Base-by-base conservation (phyloP, 2,329 filamentous ascomycete genomes). In the Biscogniauxia mediterranea region DNA sequence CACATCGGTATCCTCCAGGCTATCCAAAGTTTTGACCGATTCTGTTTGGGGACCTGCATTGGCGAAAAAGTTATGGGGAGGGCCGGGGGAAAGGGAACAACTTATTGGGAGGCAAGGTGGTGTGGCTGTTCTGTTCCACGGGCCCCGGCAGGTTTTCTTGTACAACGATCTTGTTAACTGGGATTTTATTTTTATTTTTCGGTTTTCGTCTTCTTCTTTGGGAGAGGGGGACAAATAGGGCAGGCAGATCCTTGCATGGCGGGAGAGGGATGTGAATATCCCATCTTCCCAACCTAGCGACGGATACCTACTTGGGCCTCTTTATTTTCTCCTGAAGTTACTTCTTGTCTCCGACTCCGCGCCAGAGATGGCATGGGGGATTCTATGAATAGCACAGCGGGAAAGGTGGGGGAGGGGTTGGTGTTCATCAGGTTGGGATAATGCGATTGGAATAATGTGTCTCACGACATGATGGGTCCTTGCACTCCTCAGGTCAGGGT, bases 161-260 rank as follows among this genome's bases (percentile, higher is more conserved):
- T 52, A 52, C 51, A 52, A 52, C 51, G 51, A 52, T 52, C 51
- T 52, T 52, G 51, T 23, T 21, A 15, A 52, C 19, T 52, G 38
- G 38, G 11, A 9, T 32, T 32, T 32, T 32, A 58, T 55, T 62
- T 61, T 46, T 38, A 53, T 38, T 23, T 58, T n/a, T 54, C 28
- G 6, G 32, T 58, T 66, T 67, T 64, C 56, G 59, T 62, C 66
- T 61, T 70, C 65, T 64, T 66, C 56, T 66, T 64, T 66, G 61
- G 55, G 32, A 42, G 54, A 61, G 66, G 61, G 61, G 59, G 55
- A 61, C 58, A 62, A 61, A 9, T 46, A 46, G 38, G 38, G 38
- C 38, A 46, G 61, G 67, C 61, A 67, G 65, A 63, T 69, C 64
- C 60, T 66, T 61, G 65, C 62, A 61, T 64, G 42, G 65, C 60